phyloP scores from a whole-genome alignment of 768 basidiomycete species.

The Phallus indusiatus region DNA sequence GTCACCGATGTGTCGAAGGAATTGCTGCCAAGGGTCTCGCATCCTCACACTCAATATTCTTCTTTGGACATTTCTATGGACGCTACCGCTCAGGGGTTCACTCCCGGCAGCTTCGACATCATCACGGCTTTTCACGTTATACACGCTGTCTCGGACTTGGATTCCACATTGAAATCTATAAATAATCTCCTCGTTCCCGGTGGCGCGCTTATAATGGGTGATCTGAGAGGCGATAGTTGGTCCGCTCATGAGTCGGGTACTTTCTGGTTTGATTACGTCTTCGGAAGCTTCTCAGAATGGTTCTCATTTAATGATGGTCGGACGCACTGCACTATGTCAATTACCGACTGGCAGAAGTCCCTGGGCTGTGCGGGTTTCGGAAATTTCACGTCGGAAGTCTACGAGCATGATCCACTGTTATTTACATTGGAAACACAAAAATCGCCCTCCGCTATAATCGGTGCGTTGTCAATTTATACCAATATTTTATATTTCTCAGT shows the following conservation, averaged over 20 bases:
- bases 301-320: slow-evolving; percentile 11
- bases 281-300: slow-evolving; percentile 14
- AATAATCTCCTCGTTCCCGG: slow-evolving; percentile 14
- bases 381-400: not conserved
- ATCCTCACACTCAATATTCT: not conserved
- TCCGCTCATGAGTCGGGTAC: slow-evolving; percentile 3
- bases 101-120: slow-evolving; percentile 12
- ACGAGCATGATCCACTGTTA: slow-evolving; percentile 7
- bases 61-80: slow-evolving; percentile 12
- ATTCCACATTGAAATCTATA: slow-evolving; percentile 4
- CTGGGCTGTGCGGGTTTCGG: slow-evolving; percentile 1
- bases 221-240: slow-evolving; percentile 12
- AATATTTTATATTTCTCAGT: not conserved
- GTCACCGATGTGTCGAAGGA: slow-evolving; percentile 12
- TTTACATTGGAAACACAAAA: slow-evolving; percentile 5
- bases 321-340: slow-evolving; percentile 1
- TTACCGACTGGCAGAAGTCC: not conserved
- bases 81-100: slow-evolving; percentile 10
- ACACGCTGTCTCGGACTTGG: slow-evolving; percentile 11
- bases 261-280: slow-evolving; percentile 11
- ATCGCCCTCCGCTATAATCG: not conserved
- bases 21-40: slow-evolving; percentile 13
- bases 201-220: slow-evolving; percentile 11
- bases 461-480: not conserved
- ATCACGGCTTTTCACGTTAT: slow-evolving; percentile 14